These are phyloP conservation scores for Acorus gramineus DNA, from an alignment of 106 monocot genomes.

Conservation along the genomic window DNA sequence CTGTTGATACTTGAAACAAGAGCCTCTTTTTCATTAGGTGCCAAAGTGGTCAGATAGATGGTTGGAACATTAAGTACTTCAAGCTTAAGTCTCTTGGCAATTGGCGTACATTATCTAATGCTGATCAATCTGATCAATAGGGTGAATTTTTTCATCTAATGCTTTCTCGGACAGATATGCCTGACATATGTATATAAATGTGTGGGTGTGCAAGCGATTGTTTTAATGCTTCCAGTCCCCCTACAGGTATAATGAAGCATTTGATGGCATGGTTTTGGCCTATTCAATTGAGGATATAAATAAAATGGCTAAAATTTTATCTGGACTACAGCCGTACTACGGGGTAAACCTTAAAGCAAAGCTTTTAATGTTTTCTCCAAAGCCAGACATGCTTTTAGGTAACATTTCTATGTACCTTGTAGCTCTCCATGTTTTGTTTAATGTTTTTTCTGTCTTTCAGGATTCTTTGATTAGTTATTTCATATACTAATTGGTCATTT, in stretches of 20 bases:
- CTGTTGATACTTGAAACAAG: too few relatives aligned
- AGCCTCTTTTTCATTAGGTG: too few relatives aligned
- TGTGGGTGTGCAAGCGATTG: too few relatives aligned
- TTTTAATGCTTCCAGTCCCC: too few relatives aligned
- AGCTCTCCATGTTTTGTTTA: neutral
- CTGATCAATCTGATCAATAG: too few relatives aligned
- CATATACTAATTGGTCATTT: neutral
- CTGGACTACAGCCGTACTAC: constrained; percentile 68
- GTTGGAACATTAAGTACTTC: too few relatives aligned
- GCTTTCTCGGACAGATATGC: too few relatives aligned
- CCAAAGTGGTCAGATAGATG: too few relatives aligned
- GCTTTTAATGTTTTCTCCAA: constrained; percentile 75
- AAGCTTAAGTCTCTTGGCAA: too few relatives aligned
- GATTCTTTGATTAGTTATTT: neutral
- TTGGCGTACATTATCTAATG: too few relatives aligned
- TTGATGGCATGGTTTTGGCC: constrained; percentile 77
- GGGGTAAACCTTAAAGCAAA: constrained; percentile 63
- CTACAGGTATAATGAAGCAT: constrained; percentile 59
- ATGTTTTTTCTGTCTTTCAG: neutral
- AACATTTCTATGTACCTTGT: neutral
- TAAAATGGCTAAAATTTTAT: constrained; percentile 55
- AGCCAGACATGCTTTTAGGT: constrained; percentile 72
- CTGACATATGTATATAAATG: too few relatives aligned
- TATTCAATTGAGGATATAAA: constrained; percentile 28
- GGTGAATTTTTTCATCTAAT: too few relatives aligned